phyloP scores from a whole-genome alignment of 2,329 filamentous ascomycete species.

The Venturia asperata region DNA sequence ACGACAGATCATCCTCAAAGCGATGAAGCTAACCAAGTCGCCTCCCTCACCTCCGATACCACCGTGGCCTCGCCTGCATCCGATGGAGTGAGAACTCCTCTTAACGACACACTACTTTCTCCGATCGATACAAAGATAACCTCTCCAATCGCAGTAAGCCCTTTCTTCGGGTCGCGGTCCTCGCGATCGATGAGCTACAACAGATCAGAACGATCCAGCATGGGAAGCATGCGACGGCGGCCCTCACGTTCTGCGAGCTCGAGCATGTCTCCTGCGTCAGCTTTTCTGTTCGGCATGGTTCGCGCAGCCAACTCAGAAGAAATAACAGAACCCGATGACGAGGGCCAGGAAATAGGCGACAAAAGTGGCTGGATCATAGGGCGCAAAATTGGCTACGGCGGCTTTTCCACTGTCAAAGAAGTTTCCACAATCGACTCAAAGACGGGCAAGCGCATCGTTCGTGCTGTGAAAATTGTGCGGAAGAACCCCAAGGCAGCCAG shows the following conservation, averaged over 20 bases:
- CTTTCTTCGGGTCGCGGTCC: conserved; percentile 20
- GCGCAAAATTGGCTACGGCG: conserved; percentile 57
- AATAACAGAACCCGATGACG: conserved; percentile 52
- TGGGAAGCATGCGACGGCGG: conserved; percentile 18
- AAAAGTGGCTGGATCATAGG: conserved; percentile 58
- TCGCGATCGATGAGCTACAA: conserved; percentile 17
- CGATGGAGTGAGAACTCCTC: conserved; percentile 34
- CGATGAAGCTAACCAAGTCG: conserved; percentile 25
- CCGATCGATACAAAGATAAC: background rate
- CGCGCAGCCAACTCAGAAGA: conserved; percentile 29
- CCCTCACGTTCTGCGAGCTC: conserved; percentile 15
- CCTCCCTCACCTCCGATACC: conserved; percentile 36
- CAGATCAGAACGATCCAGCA: conserved; percentile 28
- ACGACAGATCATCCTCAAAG: background rate
- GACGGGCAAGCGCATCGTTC: conserved; percentile 45
- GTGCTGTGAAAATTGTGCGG: conserved; percentile 61
- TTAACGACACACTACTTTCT: conserved; percentile 21
- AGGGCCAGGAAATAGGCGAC: conserved; percentile 58
- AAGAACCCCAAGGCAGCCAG: conserved; percentile 48
- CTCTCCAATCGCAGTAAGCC: conserved; percentile 18
- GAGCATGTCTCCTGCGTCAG: conserved; percentile 46
- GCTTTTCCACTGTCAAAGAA: conserved; percentile 61
- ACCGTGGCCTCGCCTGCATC: conserved; percentile 34
- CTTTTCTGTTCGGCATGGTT: conserved; percentile 46
- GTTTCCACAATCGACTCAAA: conserved; percentile 51